Percentiles rank a stretch among this genome's conserved stretches.
These are phyloP conservation scores for Xylariales sp. DNA, from an alignment of 2,329 filamentous ascomycete genomes.

Conservation along the genomic window DNA sequence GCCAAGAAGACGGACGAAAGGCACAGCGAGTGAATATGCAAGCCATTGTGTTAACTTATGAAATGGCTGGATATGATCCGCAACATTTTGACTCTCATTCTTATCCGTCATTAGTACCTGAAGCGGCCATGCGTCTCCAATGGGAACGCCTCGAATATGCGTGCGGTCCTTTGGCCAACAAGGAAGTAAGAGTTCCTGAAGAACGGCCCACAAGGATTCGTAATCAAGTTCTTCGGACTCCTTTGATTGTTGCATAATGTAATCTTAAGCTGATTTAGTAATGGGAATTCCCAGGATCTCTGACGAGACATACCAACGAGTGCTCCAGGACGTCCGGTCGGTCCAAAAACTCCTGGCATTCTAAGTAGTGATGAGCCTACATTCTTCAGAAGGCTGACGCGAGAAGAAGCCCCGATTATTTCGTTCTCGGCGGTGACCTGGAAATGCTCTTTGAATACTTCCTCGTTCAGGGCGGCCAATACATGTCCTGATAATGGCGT, in stretches of 20 bases:
- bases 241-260: constrained; percentile 27
- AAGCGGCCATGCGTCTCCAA: constrained; percentile 48
- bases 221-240: constrained; percentile 30
- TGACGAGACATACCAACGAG: constrained; percentile 35
- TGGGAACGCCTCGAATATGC: constrained; percentile 32
- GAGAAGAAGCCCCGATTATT: constrained; percentile 39
- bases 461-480: constrained; percentile 28
- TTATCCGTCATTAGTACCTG: constrained; percentile 20
- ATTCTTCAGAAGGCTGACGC: constrained; percentile 35
- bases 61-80: constrained; percentile 82
- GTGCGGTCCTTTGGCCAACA: constrained; percentile 51
- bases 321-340: constrained; percentile 38
- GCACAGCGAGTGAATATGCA: constrained; percentile 88
- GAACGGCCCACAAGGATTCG: constrained; percentile 34
- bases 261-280: constrained; percentile 29
- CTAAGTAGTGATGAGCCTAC: constrained; percentile 37
- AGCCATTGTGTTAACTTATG: constrained; percentile 96
- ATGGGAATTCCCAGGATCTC: neutral
- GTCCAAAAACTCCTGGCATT: constrained; percentile 35
- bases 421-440: constrained; percentile 40
- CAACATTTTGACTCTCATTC: constrained; percentile 39
- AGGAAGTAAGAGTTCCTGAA: constrained; percentile 42
- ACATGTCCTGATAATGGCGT: constrained; percentile 19
- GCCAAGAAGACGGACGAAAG: constrained; percentile 75
- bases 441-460: constrained; percentile 32